Conservation (phyloP, 2,329 filamentous ascomycete genomes). For the Colletotrichum shisoi region DNA sequence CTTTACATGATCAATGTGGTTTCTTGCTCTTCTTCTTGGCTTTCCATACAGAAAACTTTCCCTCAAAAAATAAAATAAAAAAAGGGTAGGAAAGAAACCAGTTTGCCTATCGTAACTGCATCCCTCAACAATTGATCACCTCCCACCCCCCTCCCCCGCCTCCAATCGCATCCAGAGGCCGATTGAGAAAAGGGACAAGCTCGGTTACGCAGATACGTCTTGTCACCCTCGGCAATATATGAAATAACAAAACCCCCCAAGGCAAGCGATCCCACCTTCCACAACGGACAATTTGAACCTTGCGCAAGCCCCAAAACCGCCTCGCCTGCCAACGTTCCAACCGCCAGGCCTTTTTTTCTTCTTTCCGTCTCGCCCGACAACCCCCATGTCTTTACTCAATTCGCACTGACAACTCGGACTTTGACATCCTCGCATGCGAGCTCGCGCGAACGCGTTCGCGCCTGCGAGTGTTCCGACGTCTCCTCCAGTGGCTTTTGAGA, state of each 20-base stretch:
- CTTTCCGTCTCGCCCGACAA: background rate
- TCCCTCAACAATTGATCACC: conserved; percentile 5
- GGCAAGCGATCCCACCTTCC: conserved; percentile 23
- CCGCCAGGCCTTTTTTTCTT: conserved; percentile 6
- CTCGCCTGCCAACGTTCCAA: conserved; percentile 23
- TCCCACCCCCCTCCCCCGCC: background rate
- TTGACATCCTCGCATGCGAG: conserved; percentile 10
- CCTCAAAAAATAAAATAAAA: conserved; percentile 28
- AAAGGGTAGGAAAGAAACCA: background rate
- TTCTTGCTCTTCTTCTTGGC: conserved; percentile 3
- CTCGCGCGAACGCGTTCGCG: conserved; percentile 14
- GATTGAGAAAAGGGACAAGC: conserved; percentile 26
- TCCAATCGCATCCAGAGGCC: conserved; percentile 27
- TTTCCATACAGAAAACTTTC: conserved; percentile 23
- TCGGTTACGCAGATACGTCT: conserved; percentile 8
- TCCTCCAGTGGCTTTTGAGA: conserved; percentile 27
- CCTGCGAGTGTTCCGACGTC: conserved; percentile 30
- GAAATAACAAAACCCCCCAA: conserved; percentile 24
- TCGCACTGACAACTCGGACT: background rate
- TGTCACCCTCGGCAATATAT: conserved; percentile 14
- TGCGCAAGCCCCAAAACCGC: conserved; percentile 27
- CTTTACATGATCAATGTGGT: conserved; percentile 9
- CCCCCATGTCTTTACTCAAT: background rate
- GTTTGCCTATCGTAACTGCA: conserved; percentile 29
- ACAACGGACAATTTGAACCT: conserved; percentile 33